These are phyloP conservation scores for Apostasia shenzhenica DNA, from an alignment of 106 monocot species.

Conservation along the genomic window DNA sequence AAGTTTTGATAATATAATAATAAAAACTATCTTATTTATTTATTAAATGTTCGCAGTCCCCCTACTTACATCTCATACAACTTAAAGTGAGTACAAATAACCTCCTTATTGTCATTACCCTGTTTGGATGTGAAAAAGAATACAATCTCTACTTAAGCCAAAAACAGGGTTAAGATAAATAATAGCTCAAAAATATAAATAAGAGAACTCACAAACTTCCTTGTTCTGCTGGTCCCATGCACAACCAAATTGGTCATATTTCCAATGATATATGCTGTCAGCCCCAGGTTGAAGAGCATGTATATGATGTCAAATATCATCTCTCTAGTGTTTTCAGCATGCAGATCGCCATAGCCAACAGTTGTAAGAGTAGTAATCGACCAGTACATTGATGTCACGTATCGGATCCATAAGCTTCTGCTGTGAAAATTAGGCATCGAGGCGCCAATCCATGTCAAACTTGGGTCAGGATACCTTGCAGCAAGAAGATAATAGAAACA, in stretches of 20 bases:
- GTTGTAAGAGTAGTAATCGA: constrained; percentile 77
- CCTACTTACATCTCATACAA: too few species aligned
- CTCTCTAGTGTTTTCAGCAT: constrained; percentile 66
- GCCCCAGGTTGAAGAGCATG: constrained; percentile 71
- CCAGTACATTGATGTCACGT: constrained; percentile 70
- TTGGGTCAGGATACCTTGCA: constrained; percentile 50
- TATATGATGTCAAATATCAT: constrained; percentile 67
- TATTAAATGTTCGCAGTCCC: too few species aligned
- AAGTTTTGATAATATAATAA: too few species aligned
- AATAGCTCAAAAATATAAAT: not conserved
- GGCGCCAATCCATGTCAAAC: constrained; percentile 66
- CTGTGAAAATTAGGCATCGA: constrained; percentile 45
- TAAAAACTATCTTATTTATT: too few species aligned
- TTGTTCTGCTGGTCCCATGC: constrained; percentile 63
- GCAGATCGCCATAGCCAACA: constrained; percentile 72
- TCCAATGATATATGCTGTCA: constrained; percentile 73
- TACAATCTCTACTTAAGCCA: too few species aligned
- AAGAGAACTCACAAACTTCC: constrained; percentile 54
- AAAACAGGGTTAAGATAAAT: too few species aligned
- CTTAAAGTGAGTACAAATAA: too few species aligned
- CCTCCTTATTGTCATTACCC: too few species aligned
- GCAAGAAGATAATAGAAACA: constrained; percentile 76
- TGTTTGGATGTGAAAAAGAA: too few species aligned
- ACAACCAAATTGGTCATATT: constrained; percentile 88
- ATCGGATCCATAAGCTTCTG: constrained; percentile 57